Evolutionary conservation across 2,329 filamentous ascomycete genomes (phyloP).

Genomic region (Pseudocercospora eumusae): DNA sequence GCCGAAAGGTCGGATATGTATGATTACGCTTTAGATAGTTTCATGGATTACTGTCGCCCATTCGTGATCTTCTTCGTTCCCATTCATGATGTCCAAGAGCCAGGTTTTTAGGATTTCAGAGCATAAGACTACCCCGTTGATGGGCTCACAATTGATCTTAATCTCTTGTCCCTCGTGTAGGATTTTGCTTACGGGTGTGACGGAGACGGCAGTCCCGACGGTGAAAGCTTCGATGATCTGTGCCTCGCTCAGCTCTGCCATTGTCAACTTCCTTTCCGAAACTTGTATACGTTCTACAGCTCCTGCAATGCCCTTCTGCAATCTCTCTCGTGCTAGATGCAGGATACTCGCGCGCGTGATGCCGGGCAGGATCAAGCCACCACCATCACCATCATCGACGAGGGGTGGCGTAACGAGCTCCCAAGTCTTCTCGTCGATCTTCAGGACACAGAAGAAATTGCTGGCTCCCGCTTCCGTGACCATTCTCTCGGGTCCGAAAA

Average conservation of each 20-base stretch:
- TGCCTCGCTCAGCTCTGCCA: conserved; percentile 26
- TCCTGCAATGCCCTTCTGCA: conserved; percentile 43
- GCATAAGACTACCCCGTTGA: conserved; percentile 42
- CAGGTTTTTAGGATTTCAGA: conserved; percentile 43
- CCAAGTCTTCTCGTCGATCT: conserved; percentile 56
- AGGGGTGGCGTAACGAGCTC: conserved; percentile 80
- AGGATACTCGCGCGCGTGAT: conserved; percentile 78
- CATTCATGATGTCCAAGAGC: conserved; percentile 50
- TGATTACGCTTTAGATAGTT: conserved; percentile 17
- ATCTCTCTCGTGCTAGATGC: conserved; percentile 65
- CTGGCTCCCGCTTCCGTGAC: conserved; percentile 90
- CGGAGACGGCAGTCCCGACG: conserved; percentile 69
- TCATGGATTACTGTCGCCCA: conserved; percentile 48
- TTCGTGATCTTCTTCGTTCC: conserved; percentile 44
- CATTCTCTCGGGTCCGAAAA: conserved; percentile 63
- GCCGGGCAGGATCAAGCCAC: conserved; percentile 78
- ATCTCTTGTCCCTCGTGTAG: conserved; percentile 45
- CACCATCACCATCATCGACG: conserved; percentile 55
- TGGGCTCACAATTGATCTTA: conserved; percentile 43
- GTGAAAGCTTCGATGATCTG: conserved; percentile 71
- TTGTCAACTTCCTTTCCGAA: conserved; percentile 28
- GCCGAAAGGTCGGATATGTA: conserved; percentile 22
- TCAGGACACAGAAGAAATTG: conserved; percentile 89
- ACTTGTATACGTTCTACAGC: conserved; percentile 25
- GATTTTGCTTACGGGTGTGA: conserved; percentile 45